Evolutionary conservation across 2,329 filamentous ascomycete genomes (phyloP).

Genomic region (Sordariomycetes sp.): DNA sequence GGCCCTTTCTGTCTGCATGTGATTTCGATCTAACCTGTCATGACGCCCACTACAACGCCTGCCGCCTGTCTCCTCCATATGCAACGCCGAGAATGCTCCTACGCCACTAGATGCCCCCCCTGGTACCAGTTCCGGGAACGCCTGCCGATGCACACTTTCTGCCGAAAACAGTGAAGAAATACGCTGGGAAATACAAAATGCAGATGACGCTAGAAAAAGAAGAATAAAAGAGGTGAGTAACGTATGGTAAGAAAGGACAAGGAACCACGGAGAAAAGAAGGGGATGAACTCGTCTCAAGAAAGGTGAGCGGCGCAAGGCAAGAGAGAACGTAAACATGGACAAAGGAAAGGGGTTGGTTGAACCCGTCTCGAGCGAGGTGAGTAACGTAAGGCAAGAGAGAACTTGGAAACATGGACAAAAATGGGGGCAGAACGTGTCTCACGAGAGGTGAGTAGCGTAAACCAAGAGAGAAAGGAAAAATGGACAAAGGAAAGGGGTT

Average conservation of each 20-base stretch:
- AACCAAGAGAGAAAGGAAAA: background rate
- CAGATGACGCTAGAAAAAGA: background rate
- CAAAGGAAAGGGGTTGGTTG: too few relatives aligned
- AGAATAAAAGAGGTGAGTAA: background rate
- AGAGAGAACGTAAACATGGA: too few relatives aligned
- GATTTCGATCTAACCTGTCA: background rate
- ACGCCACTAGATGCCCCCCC: background rate
- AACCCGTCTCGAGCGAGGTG: too few relatives aligned
- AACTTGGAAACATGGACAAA: background rate
- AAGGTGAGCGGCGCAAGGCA: too few relatives aligned
- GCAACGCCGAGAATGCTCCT: background rate
- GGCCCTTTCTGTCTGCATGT: background rate
- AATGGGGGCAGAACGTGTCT: background rate
- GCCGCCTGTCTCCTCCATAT: background rate
- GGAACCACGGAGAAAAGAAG: background rate
- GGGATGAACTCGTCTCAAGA: background rate
- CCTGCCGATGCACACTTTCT: background rate
- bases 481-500: background rate
- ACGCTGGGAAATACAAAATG: background rate
- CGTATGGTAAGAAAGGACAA: background rate
- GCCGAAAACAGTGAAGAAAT: background rate
- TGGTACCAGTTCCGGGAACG: background rate
- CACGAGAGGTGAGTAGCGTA: background rate
- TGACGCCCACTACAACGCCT: background rate
- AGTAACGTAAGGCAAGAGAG: background rate